These are phyloP conservation scores for Aspergillus intermedius DNA, from an alignment of 2,329 filamentous ascomycete species.

Conservation along the genomic window DNA sequence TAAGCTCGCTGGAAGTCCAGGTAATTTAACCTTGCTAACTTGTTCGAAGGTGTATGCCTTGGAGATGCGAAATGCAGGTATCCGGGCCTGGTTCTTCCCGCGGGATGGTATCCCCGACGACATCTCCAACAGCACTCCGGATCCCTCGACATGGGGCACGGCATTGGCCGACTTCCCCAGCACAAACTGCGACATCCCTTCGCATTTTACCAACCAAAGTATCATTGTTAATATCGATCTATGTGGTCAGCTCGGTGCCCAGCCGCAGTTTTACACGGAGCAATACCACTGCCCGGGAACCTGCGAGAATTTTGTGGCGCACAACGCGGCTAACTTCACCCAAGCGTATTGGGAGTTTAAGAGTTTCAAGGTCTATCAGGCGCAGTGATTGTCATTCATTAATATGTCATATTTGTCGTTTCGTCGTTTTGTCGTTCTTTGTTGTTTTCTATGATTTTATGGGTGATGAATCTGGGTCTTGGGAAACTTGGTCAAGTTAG, in stretches of 20 bases:
- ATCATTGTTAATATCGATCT: constrained; percentile 62
- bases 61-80: constrained; percentile 55
- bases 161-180: constrained; percentile 60
- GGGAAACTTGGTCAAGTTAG: too few species aligned
- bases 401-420: too few species aligned
- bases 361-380: constrained; percentile 52
- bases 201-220: constrained; percentile 59
- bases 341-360: constrained; percentile 62
- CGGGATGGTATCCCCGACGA: constrained; percentile 46
- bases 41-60: constrained; percentile 47
- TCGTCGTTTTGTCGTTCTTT: too few species aligned
- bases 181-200: constrained; percentile 54
- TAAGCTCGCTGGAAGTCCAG: constrained; percentile 15
- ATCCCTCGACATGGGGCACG: constrained; percentile 57
- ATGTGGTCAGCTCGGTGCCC: constrained; percentile 51
- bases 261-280: constrained; percentile 24
- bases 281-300: constrained; percentile 43
- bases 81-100: constrained; percentile 58
- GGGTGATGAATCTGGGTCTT: too few species aligned
- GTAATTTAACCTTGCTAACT: neutral
- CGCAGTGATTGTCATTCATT: constrained; percentile 5
- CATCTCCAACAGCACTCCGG: constrained; percentile 47
- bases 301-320: constrained; percentile 54
- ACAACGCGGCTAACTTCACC: constrained; percentile 50
- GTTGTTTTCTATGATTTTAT: too few species aligned